Conservation (phyloP, 768 basidiomycete genomes). For the Lactarius tabidus region DNA sequence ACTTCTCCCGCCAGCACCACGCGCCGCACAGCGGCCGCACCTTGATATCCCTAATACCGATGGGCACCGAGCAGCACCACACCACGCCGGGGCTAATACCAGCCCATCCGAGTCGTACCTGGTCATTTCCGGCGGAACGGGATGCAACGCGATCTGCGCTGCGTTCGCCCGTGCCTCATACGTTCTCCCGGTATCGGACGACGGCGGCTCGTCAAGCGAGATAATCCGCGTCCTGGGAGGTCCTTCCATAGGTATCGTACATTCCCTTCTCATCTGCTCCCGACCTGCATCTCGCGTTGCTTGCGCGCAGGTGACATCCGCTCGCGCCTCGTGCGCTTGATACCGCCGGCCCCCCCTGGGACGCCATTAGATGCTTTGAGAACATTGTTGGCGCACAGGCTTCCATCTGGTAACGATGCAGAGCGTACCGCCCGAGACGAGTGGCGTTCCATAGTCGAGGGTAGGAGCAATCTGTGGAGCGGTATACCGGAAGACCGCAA, state of each 20-base stretch:
- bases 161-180: conserved; percentile 79
- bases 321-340: conserved; percentile 83
- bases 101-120: conserved; percentile 46
- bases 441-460: conserved; percentile 92
- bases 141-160: conserved; percentile 85
- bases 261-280: conserved; percentile 8
- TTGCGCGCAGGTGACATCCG: conserved; percentile 71
- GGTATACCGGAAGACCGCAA: conserved; percentile 88
- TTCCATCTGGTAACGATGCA: conserved; percentile 55
- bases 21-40: neutral
- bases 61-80: conserved; percentile 34
- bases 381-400: conserved; percentile 71
- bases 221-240: conserved; percentile 89
- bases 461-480: conserved; percentile 71
- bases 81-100: conserved; percentile 7
- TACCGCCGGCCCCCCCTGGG: conserved; percentile 55
- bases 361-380: conserved; percentile 73
- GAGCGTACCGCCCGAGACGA: conserved; percentile 80
- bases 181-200: conserved; percentile 90
- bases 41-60: conserved; percentile 69
- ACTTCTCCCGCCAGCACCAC: neutral
- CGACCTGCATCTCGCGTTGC: conserved; percentile 7
- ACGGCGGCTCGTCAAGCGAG: conserved; percentile 93
- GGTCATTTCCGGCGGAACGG: conserved; percentile 90
- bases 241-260: conserved; percentile 66